Conservation (phyloP, 2,329 filamentous ascomycete species). For the Diaporthe citrichinensis region DNA sequence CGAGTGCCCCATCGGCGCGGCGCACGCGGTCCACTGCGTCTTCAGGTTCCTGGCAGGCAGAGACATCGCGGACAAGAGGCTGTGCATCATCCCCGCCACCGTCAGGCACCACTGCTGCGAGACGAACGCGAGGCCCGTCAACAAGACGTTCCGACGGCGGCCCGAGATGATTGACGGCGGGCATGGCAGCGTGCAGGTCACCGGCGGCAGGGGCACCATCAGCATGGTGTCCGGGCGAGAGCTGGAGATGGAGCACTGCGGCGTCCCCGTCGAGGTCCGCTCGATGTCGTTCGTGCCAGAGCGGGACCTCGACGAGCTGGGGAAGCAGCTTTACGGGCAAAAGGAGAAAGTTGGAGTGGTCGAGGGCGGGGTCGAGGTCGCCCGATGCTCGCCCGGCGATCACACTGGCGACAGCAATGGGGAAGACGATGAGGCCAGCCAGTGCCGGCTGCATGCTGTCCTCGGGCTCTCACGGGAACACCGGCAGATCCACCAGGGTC, state of each 20-base stretch:
- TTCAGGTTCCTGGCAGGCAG: conserved; percentile 16
- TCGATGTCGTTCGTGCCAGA: conserved; percentile 22
- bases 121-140: conserved; percentile 31
- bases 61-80: conserved; percentile 5
- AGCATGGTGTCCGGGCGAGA: background rate
- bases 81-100: conserved; percentile 35
- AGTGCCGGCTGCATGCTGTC: background rate
- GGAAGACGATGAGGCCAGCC: background rate
- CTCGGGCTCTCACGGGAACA: conserved; percentile 3
- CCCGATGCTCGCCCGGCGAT: background rate
- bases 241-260: conserved; percentile 2
- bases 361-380: conserved; percentile 19
- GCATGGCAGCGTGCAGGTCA: conserved; percentile 24
- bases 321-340: background rate
- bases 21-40: conserved; percentile 38
- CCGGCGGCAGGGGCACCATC: conserved; percentile 14
- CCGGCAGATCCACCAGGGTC: conserved; percentile 12
- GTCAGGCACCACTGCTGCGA: conserved; percentile 37
- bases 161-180: conserved; percentile 12
- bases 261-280: conserved; percentile 27
- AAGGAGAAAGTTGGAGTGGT: background rate
- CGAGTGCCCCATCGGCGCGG: conserved; percentile 32
- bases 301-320: conserved; percentile 33
- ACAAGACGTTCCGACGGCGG: conserved; percentile 20
- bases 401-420: background rate